phyloP scores from a whole-genome alignment of 2,329 filamentous ascomycete genomes.

The Diplodia intermedia region DNA sequence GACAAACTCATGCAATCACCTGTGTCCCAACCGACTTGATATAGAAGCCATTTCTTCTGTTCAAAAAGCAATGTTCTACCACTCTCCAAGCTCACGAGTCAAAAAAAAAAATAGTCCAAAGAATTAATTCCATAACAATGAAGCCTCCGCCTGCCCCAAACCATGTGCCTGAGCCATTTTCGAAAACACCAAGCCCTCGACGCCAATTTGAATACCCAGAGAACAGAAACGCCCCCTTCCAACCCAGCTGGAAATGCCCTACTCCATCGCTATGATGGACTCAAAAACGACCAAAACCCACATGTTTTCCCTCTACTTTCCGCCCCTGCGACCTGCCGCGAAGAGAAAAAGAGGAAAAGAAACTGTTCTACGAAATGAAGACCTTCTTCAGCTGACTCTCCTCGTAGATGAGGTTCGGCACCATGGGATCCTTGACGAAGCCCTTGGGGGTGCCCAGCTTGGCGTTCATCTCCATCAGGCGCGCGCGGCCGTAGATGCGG shows the following conservation, averaged over 20 bases:
- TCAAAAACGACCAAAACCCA: background rate
- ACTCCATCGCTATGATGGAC: constrained; percentile 1
- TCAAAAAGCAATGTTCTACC: background rate
- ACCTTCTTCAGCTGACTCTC: constrained; percentile 78
- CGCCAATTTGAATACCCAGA: background rate
- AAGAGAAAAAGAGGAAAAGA: background rate
- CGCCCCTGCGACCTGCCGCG: background rate
- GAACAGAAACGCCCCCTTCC: background rate
- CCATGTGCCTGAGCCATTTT: no score
- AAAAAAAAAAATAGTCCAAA: background rate
- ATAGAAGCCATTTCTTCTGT: background rate
- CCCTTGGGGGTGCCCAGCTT: constrained; percentile 75
- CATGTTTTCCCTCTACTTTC: background rate
- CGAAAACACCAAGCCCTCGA: background rate
- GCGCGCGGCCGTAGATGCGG: constrained; percentile 78
- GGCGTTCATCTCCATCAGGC: constrained; percentile 76
- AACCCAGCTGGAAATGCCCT: constrained; percentile 3
- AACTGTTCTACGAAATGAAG: constrained; percentile 72
- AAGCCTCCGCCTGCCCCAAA: background rate
- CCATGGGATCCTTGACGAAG: constrained; percentile 78
- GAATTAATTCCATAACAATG: background rate
- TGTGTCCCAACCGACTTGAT: background rate
- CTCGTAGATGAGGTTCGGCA: constrained; percentile 65
- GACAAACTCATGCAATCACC: background rate
- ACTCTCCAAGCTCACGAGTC: background rate